Evolutionary conservation across 2,329 filamentous ascomycete species (phyloP), one percentile per base, ranked within the genome.

Genomic region (Cadophora sp.): DNA sequence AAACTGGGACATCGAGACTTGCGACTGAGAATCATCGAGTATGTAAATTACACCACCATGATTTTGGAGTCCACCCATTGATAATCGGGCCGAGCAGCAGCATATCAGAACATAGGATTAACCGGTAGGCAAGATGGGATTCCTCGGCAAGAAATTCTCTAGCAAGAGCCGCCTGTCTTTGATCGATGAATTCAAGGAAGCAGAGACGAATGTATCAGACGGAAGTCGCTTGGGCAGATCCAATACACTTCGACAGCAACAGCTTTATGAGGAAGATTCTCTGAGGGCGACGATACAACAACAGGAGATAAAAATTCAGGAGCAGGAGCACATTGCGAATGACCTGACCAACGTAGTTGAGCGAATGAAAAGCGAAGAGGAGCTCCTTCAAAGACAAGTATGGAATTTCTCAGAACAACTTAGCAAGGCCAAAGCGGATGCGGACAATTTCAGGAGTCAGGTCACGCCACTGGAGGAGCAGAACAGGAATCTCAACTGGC

Each of bases 131-230:
- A 34, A 3, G 4, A 56, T 56, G 53, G 53, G 53, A 1, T 19
- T 56, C 1, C n/a, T 56, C 19, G 29, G 29, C 19, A 56, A 22
- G 53, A 34, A 9, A 34, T 31, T 31, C 27, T 31, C 53, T 4
- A 56, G 53, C 27, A 56, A 56, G 16, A 56, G 53, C 5, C 53
- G 53, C 12, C 29, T 56, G 16, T 56, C 53, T 7, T 56, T 56
- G 27, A 34, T 56, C 6, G 53, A 56, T n/a, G 53, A 56, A 6
- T 34, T 31, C 53, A 56, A 56, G 27, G 29, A 9, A 19, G 4
- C 7, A 34, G 27, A 56, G 27, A 2, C 53, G 6, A 56, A 34
- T 34, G 27, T 34, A 16, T 4, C 29, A 56, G 29, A 55, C 6
- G 27, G 16, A 3, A 34, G 19, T 56, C 27, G 29, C 27, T 22